These are phyloP conservation scores for Backusella sp. DNA, from an alignment of 192 early-diverging fungal species.

Conservation along the genomic window DNA sequence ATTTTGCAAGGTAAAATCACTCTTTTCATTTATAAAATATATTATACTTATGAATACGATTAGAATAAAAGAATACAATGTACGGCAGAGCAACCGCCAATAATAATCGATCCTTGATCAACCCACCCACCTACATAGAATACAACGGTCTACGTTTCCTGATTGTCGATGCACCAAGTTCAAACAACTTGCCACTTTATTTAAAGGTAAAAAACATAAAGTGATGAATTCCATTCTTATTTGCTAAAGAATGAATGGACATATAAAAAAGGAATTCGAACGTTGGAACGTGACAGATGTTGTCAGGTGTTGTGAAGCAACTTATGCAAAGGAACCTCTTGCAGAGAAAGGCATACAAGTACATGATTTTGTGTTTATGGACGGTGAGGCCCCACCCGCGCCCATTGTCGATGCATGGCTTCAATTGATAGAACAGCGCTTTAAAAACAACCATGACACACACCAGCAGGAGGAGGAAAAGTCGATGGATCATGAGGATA, in stretches of 20 bases:
- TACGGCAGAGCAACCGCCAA: conserved; percentile 2
- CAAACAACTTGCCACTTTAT: conserved; percentile 69
- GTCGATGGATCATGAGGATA: background rate
- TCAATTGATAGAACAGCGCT: conserved; percentile 55
- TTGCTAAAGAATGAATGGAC: no score
- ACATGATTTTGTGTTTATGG: conserved; percentile 71
- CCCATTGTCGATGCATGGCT: conserved; percentile 65
- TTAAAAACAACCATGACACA: conserved; percentile 12
- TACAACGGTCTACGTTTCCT: conserved; percentile 71
- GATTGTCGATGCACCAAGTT: conserved; percentile 77
- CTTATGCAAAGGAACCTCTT: conserved; percentile 62
- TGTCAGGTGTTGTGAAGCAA: conserved; percentile 81
- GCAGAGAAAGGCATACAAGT: conserved; percentile 60
- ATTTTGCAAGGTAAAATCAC: no score
- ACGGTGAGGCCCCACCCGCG: conserved; percentile 68
- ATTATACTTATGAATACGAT: no score
- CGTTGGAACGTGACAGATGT: conserved; percentile 68
- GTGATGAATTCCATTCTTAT: background rate
- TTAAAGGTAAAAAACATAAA: conserved; percentile 34
- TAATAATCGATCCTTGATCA: conserved; percentile 41
- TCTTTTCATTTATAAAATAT: no score
- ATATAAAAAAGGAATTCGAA: conserved; percentile 58
- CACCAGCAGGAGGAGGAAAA: background rate
- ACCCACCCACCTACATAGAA: conserved; percentile 64
- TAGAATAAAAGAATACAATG: conserved; percentile 1